Base-by-base conservation (phyloP, 2,329 filamentous ascomycete species). In the Ophiostoma sp. region DNA sequence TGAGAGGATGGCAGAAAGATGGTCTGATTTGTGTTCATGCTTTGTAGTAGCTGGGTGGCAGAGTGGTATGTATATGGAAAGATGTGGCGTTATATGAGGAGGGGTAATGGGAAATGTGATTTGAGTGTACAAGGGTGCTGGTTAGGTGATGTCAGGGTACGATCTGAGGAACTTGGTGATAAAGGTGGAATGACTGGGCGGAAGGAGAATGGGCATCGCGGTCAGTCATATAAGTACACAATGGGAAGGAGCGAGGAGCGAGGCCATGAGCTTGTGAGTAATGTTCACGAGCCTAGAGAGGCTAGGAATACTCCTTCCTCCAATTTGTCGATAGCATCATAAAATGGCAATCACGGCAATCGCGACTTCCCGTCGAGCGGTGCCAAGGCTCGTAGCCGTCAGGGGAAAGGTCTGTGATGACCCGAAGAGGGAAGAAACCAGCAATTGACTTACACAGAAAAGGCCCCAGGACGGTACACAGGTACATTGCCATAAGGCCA, bases 21-120 rank as follows among this genome's bases (percentile, higher is more conserved):
- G 67, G 72, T 31, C 67, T 71, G 72, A 69, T 44, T 64, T 64
- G 67, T 33, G 54, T 71, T 65, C 72, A 71, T 73, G 67, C 36
- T 67, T 67, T 41, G 41, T 17, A 15, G 48, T 39, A 39, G 62
- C 23, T 20, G 20, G 60, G 36, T 17, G 60, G 62, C 15, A 13
- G 70, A 35, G 60, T 68, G 67, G 67, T 20, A 48, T 41, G 68
- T 66, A 54, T 23, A 48, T 39, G 65, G 65, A 23, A 48, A 67
- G 27, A 48, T 60, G 69, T 71, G 71, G 68, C 69, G 68, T 69
- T 69, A 62, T 67, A n/a, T 44, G 52, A 36, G 48, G 44, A 44
- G 62, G 60, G 69, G 65, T 69, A 62, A 7, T 44, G 7, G 60
- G 6, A 64, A 13, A 15, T n/a, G 60, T 65, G 69, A 66, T 68